Conservation (phyloP, 306 rosid genomes). For the Oemleria cerasiformis region DNA sequence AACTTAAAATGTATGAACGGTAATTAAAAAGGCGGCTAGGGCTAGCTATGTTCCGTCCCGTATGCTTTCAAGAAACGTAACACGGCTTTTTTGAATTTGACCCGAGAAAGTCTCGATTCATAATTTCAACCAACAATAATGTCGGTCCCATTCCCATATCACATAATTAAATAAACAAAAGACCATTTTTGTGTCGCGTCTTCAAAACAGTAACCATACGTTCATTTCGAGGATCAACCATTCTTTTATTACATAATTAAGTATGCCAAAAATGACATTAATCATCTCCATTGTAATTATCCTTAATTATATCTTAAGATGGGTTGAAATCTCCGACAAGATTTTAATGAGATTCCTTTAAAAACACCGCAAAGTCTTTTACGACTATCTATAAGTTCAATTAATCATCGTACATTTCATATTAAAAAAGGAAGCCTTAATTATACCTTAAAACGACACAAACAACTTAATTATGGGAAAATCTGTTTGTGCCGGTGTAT, state of each 20-base stretch:
- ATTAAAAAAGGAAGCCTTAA: too few relatives aligned
- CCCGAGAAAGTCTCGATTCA: slow-evolving; percentile 19
- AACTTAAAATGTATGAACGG: too few relatives aligned
- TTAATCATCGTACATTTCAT: too few relatives aligned
- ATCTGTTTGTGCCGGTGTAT: too few relatives aligned
- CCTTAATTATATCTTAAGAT: too few relatives aligned
- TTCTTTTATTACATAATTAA: background rate
- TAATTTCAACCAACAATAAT: background rate
- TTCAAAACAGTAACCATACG: background rate
- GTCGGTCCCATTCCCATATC: background rate
- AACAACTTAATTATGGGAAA: too few relatives aligned
- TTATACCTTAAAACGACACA: too few relatives aligned
- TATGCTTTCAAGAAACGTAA: slow-evolving; percentile 22
- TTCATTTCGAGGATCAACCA: background rate
- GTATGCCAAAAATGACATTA: background rate
- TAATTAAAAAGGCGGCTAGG: slow-evolving; percentile 10
- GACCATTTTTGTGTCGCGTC: background rate
- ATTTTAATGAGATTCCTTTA: too few relatives aligned
- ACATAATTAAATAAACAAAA: background rate
- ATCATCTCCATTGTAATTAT: too few relatives aligned
- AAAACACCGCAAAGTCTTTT: too few relatives aligned
- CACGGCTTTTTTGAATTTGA: slow-evolving; percentile 26
- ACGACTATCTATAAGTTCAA: too few relatives aligned
- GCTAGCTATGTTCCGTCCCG: background rate
- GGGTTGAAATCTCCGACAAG: too few relatives aligned